Conservation (phyloP, 768 basidiomycete species). For the Lactarius sp. region DNA sequence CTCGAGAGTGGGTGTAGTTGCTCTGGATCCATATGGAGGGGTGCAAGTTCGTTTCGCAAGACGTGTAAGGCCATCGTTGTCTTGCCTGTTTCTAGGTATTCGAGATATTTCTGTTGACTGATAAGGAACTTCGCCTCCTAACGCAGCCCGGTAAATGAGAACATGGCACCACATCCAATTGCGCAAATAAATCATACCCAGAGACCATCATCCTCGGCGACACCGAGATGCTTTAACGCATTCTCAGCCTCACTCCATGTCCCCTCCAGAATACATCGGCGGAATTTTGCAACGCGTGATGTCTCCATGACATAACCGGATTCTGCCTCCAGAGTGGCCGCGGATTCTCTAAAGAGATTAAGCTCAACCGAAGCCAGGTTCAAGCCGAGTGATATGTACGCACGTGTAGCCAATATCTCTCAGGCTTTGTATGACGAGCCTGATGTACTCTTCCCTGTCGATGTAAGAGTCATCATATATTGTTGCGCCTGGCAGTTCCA, state of each 20-base stretch:
- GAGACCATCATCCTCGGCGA: conserved; percentile 60
- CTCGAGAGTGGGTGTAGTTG: conserved; percentile 85
- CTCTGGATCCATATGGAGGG: conserved; percentile 72
- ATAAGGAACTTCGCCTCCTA: conserved; percentile 85
- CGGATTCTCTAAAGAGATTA: conserved; percentile 63
- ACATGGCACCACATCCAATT: neutral
- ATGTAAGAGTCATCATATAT: conserved; percentile 76
- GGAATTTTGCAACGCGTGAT: conserved; percentile 70
- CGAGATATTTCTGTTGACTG: conserved; percentile 93
- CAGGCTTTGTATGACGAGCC: conserved; percentile 83
- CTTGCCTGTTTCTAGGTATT: conserved; percentile 77
- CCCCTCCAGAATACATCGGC: conserved; percentile 73
- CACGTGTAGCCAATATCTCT: conserved; percentile 75
- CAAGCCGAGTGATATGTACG: conserved; percentile 19
- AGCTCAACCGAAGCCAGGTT: conserved; percentile 18
- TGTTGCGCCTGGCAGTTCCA: conserved; percentile 64
- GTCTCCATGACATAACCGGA: conserved; percentile 87
- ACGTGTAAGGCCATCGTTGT: conserved; percentile 80
- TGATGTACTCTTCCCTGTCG: conserved; percentile 86
- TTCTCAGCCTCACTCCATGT: conserved; percentile 76
- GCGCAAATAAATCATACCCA: conserved; percentile 45
- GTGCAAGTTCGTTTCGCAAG: conserved; percentile 83
- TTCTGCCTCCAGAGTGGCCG: conserved; percentile 84
- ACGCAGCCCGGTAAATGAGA: conserved; percentile 6
- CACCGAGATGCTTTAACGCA: conserved; percentile 62